phyloP scores from a whole-genome alignment of 129 eudicot genomes.

The Calendula officinalis region DNA sequence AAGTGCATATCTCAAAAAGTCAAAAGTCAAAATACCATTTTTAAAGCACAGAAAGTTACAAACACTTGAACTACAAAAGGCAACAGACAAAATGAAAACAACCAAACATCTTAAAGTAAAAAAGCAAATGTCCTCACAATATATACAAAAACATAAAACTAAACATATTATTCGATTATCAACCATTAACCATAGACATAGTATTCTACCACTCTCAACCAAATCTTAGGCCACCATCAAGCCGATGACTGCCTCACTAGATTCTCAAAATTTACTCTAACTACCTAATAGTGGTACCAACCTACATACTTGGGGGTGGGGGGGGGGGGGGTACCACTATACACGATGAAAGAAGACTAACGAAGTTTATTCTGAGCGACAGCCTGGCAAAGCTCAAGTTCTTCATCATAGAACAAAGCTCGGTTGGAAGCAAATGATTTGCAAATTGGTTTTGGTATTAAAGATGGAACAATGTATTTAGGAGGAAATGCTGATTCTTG shows the following conservation, averaged over 20 bases:
- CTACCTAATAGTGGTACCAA: constrained; percentile 24
- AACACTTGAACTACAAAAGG: constrained; percentile 2
- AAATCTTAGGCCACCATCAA: constrained; percentile 37
- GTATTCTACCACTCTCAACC: constrained; percentile 29
- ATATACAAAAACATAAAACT: constrained; percentile 34
- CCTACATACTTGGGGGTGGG: constrained; percentile 19
- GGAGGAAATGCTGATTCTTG: constrained; percentile 70
- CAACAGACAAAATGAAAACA: not conserved
- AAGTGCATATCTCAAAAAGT: not conserved
- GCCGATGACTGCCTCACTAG: constrained; percentile 25
- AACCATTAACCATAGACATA: constrained; percentile 25
- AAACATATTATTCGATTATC: constrained; percentile 28
- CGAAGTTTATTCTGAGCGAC: constrained; percentile 96
- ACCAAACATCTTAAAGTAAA: constrained; percentile 18
- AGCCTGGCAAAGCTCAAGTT: constrained; percentile 89
- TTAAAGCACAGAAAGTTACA: not conserved
- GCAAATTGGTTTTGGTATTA: constrained; percentile 65
- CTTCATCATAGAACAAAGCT: constrained; percentile 86
- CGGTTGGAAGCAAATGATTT: constrained; percentile 79
- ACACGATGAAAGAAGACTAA: constrained; percentile 40
- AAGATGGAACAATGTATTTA: constrained; percentile 69
- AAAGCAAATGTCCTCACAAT: constrained; percentile 25
- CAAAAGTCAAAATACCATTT: not conserved
- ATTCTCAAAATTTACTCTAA: constrained; percentile 30
- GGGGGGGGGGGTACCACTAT: constrained; percentile 24